These are phyloP conservation scores for Nannochloris sp. DNA, from an alignment of 139 green algal genomes.

Conservation along the genomic window DNA sequence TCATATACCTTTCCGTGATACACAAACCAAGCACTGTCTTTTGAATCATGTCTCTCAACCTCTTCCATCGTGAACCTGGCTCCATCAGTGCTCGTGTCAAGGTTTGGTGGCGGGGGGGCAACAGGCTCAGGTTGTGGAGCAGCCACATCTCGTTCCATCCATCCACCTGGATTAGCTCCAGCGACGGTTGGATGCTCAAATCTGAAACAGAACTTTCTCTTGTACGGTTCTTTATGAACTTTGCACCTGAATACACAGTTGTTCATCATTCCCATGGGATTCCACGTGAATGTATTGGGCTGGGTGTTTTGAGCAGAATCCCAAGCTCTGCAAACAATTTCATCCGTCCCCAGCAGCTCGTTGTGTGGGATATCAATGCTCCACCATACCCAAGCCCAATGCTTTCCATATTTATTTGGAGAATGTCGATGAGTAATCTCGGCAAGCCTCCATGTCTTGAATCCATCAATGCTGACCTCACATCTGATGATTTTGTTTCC, in stretches of 20 bases:
- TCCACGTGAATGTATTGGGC: conserved; percentile 81
- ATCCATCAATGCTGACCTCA: conserved; percentile 87
- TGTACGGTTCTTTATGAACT: conserved; percentile 16
- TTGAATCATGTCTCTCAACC: conserved; percentile 51
- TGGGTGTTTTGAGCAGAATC: conserved; percentile 81
- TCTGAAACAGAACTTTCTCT: conserved; percentile 29
- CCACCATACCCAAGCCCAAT: conserved; percentile 66
- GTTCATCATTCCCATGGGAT: conserved; percentile 99
- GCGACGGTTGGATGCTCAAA: conserved; percentile 71
- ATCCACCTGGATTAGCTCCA: conserved; percentile 39
- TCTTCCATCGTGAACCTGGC: conserved; percentile 29
- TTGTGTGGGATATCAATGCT: conserved; percentile 18
- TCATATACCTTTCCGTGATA: conserved; percentile 91
- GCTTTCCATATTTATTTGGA: conserved; percentile 68
- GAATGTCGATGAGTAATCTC: conserved; percentile 56
- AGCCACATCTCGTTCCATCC: conserved; percentile 36
- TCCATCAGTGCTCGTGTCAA: not conserved
- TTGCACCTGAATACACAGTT: conserved; percentile 72
- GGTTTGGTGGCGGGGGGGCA: not conserved
- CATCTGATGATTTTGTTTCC: conserved; percentile 84
- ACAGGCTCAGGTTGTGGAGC: not conserved
- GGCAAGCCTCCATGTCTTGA: conserved; percentile 64
- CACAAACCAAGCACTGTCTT: conserved; percentile 83
- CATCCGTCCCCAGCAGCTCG: conserved; percentile 50
- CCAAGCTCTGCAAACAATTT: conserved; percentile 71